Evolutionary conservation across 163 green algal genomes (phyloP).

Genomic region (Trebouxia gelatinosa): DNA sequence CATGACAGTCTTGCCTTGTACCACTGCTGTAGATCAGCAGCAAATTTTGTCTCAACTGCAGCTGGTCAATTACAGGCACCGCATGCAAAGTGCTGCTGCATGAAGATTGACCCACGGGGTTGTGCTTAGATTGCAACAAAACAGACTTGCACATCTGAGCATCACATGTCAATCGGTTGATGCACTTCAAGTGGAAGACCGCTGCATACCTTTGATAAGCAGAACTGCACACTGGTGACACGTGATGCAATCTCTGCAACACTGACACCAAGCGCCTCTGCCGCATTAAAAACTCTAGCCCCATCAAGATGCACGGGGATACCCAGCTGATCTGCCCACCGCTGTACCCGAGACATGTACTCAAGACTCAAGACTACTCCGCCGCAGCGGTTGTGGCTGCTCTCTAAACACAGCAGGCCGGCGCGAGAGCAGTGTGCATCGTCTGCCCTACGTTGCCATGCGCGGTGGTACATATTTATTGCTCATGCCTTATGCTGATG

Average conservation of each 20-base stretch:
- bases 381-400: constrained; percentile 74
- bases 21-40: too few species aligned
- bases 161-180: background rate
- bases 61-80: background rate
- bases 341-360: constrained; percentile 49
- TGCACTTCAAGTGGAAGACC: background rate
- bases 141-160: background rate
- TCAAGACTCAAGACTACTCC: constrained; percentile 55
- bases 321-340: constrained; percentile 38
- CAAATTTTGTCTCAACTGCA: too few species aligned
- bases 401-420: constrained; percentile 66
- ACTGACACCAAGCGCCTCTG: constrained; percentile 27
- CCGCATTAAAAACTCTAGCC: constrained; percentile 70
- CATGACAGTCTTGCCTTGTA: too few species aligned
- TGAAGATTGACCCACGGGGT: background rate
- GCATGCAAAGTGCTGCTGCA: background rate
- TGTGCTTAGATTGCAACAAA: background rate
- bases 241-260: constrained; percentile 22
- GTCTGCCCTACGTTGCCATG: constrained; percentile 51
- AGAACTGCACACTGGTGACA: constrained; percentile 49
- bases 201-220: constrained; percentile 56
- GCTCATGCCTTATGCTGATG: too few species aligned
- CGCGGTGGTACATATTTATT: too few species aligned
- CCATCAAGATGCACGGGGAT: constrained; percentile 72
- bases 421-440: constrained; percentile 69